Percentiles rank a stretch among this genome's conserved stretches.
phyloP scores from a whole-genome alignment of 208 protist species.

The Crithidia sp. region DNA sequence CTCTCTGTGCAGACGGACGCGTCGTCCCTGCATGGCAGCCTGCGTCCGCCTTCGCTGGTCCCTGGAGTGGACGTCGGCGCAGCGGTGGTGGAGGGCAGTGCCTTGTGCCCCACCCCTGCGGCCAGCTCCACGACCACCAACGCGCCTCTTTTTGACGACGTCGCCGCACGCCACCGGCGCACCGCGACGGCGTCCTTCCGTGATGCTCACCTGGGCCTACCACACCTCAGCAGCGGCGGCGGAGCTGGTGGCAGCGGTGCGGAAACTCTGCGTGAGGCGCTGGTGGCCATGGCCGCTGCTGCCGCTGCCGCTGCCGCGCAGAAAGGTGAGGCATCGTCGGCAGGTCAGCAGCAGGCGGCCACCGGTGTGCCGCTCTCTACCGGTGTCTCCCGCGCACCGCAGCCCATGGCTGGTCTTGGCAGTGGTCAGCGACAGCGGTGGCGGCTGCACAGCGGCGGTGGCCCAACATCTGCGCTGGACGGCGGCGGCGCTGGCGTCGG shows the following conservation, averaged over 20 bases:
- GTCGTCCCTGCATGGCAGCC: not conserved
- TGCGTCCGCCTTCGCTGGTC: not conserved
- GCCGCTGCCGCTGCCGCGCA: too few relatives aligned
- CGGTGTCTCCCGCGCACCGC: slow-evolving; percentile 11
- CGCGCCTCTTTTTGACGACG: not conserved
- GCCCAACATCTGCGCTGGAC: not conserved
- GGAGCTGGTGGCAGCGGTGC: too few relatives aligned
- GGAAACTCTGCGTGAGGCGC: too few relatives aligned
- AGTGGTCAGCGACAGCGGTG: slow-evolving; percentile 15
- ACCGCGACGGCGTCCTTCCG: slow-evolving; percentile 12
- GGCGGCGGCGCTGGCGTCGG: not conserved
- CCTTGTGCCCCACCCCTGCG: too few relatives aligned
- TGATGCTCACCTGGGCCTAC: not conserved
- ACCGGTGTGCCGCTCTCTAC: not conserved
- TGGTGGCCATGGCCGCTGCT: too few relatives aligned
- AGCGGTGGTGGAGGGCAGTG: too few relatives aligned
- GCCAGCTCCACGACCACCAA: too few relatives aligned
- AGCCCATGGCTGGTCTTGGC: not conserved
- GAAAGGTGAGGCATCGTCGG: too few relatives aligned
- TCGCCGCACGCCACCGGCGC: not conserved
- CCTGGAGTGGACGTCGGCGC: not conserved
- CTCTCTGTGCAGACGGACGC: not conserved
- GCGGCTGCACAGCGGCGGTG: not conserved
- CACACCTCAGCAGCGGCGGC: not conserved
- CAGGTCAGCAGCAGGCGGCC: not conserved